phyloP scores from a whole-genome alignment of 2,329 filamentous ascomycete genomes.

The Fusarium sp. region DNA sequence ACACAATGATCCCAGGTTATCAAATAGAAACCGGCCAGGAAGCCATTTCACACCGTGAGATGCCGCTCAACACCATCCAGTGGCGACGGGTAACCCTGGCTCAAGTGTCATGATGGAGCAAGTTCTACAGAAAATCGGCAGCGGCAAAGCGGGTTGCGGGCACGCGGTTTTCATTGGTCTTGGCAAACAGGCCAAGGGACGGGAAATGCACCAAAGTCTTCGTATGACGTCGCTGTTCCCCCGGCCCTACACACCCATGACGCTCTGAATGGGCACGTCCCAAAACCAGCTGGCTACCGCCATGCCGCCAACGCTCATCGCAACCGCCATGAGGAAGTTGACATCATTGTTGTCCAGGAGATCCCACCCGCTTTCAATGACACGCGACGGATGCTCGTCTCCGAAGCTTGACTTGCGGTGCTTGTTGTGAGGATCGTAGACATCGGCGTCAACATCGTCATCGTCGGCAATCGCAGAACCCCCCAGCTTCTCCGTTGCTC shows the following conservation, averaged over 20 bases:
- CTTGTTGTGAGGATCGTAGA: slow-evolving; percentile 67
- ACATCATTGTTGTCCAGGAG: slow-evolving; percentile 96
- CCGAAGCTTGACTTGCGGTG: slow-evolving; percentile 68
- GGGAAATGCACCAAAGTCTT: slow-evolving; percentile 29
- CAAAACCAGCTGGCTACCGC: slow-evolving; percentile 73
- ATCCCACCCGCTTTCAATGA: slow-evolving; percentile 78
- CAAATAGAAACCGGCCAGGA: too few species aligned
- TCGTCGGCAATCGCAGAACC: slow-evolving; percentile 54
- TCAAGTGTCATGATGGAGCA: slow-evolving; percentile 36
- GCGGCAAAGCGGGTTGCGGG: slow-evolving; percentile 28
- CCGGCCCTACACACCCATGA: slow-evolving; percentile 53
- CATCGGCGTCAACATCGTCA: slow-evolving; percentile 56
- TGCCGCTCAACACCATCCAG: slow-evolving; percentile 38
- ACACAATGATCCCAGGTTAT: too few species aligned
- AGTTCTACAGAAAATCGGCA: slow-evolving; percentile 14
- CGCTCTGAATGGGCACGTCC: slow-evolving; percentile 66
- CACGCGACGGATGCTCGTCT: slow-evolving; percentile 71
- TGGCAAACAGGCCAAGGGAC: slow-evolving; percentile 27
- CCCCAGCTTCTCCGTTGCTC: slow-evolving; percentile 57
- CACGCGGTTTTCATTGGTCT: slow-evolving; percentile 38
- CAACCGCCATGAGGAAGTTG: slow-evolving; percentile 90
- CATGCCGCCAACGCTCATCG: slow-evolving; percentile 87
- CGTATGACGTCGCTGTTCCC: slow-evolving; percentile 43
- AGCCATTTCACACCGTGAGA: too few species aligned
- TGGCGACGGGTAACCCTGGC: slow-evolving; percentile 39